These are phyloP conservation scores for Exophiala xenobiotica DNA, from an alignment of 2,329 filamentous ascomycete species.

Conservation along the genomic window DNA sequence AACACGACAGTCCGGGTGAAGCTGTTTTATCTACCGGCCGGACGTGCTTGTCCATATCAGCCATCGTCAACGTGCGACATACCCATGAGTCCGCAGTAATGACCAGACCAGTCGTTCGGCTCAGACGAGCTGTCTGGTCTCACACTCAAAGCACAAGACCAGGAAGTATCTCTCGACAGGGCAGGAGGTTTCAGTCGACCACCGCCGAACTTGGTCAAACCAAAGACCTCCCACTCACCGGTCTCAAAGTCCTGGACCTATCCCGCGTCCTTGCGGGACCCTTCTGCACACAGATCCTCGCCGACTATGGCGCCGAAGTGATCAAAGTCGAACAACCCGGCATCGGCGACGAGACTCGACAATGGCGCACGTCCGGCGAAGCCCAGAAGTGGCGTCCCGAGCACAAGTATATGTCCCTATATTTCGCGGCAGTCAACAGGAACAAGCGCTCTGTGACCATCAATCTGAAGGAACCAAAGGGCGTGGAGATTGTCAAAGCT, in stretches of 20 bases:
- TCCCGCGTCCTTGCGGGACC: conserved; percentile 28
- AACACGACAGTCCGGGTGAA: too few species aligned
- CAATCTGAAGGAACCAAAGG: conserved; percentile 17
- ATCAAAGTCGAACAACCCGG: conserved; percentile 33
- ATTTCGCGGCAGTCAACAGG: conserved; percentile 19
- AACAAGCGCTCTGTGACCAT: conserved; percentile 24
- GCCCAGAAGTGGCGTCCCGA: conserved; percentile 18
- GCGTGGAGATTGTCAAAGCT: conserved; percentile 14
- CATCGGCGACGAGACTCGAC: conserved; percentile 27
- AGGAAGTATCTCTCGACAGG: neutral
- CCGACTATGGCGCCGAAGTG: conserved; percentile 28
- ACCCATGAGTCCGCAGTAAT: neutral
- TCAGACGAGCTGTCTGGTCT: neutral
- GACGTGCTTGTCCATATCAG: too few species aligned
- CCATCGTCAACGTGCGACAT: too few species aligned
- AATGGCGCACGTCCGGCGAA: conserved; percentile 27
- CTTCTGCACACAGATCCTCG: conserved; percentile 29
- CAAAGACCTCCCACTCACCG: conserved; percentile 12
- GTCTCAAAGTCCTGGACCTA: conserved; percentile 26
- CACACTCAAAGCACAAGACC: neutral
- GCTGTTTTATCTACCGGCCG: too few species aligned
- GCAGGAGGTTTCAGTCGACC: neutral
- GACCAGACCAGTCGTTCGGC: neutral
- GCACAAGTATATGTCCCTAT: conserved; percentile 15
- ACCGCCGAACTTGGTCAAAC: neutral